Conservation (phyloP, 2,329 filamentous ascomycete species). For the Aspergillus sp. region DNA sequence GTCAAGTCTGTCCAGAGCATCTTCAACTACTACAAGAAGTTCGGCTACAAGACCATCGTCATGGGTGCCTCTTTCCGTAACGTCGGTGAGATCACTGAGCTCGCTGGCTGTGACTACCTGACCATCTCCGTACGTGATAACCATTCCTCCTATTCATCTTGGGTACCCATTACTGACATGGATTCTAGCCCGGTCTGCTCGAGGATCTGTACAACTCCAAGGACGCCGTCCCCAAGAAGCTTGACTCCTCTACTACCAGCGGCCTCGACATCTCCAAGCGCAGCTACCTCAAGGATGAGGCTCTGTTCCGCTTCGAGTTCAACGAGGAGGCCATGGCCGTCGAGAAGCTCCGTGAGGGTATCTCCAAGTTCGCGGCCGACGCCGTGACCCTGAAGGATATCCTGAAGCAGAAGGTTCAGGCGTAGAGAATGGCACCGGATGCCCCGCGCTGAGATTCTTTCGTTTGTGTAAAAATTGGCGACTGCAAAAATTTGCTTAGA, state of each 20-base stretch:
- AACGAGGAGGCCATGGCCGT: conserved; percentile 99
- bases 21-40: conserved; percentile 99
- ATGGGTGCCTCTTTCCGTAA: conserved; percentile 99
- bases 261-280: conserved; percentile 80
- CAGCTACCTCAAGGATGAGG: conserved; percentile 85
- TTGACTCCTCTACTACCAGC: conserved; percentile 67
- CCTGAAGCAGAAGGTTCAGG: conserved; percentile 78
- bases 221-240: conserved; percentile 85
- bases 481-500: conserved; percentile 22
- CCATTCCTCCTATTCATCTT: neutral
- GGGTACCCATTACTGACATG: conserved; percentile 16
- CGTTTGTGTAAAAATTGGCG: conserved; percentile 25
- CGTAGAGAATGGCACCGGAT: conserved; percentile 26
- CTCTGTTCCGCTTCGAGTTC: conserved; percentile 95
- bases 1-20: conserved; percentile 90
- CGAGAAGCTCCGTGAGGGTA: conserved; percentile 98
- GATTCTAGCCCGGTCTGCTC: conserved; percentile 75
- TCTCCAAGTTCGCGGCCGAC: conserved; percentile 98
- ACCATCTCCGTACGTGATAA: conserved; percentile 80
- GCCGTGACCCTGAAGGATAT: conserved; percentile 91
- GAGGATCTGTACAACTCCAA: conserved; percentile 89
- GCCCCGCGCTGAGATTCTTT: conserved; percentile 8
- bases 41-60: conserved; percentile 97
- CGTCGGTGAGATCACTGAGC: conserved; percentile 93
- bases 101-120: conserved; percentile 97